Evolutionary conservation across 2,329 filamentous ascomycete genomes (phyloP).

Genomic region (Diaporthe humulicola): DNA sequence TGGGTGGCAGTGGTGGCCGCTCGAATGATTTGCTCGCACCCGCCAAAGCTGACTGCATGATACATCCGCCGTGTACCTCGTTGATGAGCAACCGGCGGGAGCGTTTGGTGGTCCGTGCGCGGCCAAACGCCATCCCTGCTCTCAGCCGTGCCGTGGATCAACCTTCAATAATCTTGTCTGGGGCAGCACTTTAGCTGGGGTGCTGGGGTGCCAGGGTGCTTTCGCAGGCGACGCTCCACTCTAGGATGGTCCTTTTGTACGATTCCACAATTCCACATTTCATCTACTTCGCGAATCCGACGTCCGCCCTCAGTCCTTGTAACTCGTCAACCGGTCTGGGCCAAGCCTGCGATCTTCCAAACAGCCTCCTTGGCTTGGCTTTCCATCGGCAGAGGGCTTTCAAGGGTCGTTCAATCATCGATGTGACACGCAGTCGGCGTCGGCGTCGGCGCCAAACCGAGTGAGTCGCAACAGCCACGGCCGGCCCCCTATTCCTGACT

Average conservation of each 20-base stretch:
- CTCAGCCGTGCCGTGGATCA: slow-evolving; percentile 15
- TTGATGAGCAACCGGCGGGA: slow-evolving; percentile 8
- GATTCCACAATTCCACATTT: slow-evolving; percentile 29
- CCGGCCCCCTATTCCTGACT: background rate
- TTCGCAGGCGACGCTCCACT: background rate
- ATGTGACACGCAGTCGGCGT: background rate
- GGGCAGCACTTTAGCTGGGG: background rate
- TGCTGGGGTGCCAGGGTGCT: background rate
- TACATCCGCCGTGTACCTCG: background rate
- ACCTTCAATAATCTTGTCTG: slow-evolving; percentile 4
- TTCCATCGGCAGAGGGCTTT: background rate
- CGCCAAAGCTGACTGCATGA: slow-evolving; percentile 22
- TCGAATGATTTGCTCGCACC: slow-evolving; percentile 2
- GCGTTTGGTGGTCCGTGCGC: background rate
- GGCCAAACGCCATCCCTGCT: background rate
- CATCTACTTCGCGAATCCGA: slow-evolving; percentile 24
- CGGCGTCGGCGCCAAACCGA: slow-evolving; percentile 7
- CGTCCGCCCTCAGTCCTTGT: background rate
- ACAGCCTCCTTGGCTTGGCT: background rate
- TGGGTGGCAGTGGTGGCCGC: slow-evolving; percentile 22
- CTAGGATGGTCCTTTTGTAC: slow-evolving; percentile 11
- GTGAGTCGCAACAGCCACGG: slow-evolving; percentile 24
- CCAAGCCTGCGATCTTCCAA: slow-evolving; percentile 17
- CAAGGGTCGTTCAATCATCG: background rate
- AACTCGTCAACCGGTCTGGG: background rate